Conservation (phyloP, 257 asterid species). For the Ballota nigra region DNA sequence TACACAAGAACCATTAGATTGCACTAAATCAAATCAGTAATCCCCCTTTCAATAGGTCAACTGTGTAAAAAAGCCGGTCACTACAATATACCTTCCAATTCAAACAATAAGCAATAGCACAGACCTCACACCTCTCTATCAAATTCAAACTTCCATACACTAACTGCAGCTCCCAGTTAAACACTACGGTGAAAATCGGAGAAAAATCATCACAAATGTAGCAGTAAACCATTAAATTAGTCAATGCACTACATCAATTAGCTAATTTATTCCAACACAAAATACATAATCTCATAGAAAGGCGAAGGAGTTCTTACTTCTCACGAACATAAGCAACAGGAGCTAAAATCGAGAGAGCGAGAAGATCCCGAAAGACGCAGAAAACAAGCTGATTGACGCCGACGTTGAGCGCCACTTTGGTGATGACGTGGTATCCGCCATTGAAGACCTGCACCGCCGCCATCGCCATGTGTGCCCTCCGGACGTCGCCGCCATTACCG, state of each 20-base stretch:
- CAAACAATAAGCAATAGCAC: conserved; percentile 22
- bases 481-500: conserved; percentile 50
- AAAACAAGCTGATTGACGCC: conserved; percentile 92
- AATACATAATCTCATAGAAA: neutral
- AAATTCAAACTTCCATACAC: neutral
- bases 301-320: conserved; percentile 43
- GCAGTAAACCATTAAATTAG: conserved; percentile 16
- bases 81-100: neutral
- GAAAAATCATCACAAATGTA: neutral
- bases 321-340: conserved; percentile 90
- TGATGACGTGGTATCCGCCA: conserved; percentile 89
- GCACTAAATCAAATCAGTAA: neutral
- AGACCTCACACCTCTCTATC: neutral
- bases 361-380: conserved; percentile 76
- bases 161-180: neutral
- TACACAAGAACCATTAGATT: neutral
- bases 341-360: conserved; percentile 81
- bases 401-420: conserved; percentile 90
- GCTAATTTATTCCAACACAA: neutral
- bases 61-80: neutral
- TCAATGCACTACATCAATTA: conserved; percentile 18
- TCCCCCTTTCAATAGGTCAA: neutral
- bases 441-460: conserved; percentile 71
- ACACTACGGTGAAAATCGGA: neutral
- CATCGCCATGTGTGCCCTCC: conserved; percentile 84